These are phyloP conservation scores for Fusarium succisae DNA, from an alignment of 2,329 filamentous ascomycete species.

Conservation along the genomic window DNA sequence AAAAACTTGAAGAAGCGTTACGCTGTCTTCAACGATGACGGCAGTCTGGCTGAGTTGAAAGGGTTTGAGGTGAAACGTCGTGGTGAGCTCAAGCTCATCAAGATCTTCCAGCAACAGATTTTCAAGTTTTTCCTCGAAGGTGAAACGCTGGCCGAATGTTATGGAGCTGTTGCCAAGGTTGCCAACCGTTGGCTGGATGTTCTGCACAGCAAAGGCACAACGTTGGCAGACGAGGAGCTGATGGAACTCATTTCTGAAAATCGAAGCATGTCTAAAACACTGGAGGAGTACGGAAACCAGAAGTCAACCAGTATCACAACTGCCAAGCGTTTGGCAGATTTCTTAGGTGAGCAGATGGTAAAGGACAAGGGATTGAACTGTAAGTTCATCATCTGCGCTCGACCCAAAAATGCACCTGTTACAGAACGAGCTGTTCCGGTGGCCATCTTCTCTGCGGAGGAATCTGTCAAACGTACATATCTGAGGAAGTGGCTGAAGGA, in stretches of 20 bases:
- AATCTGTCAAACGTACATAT: constrained; percentile 86
- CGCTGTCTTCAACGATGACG: constrained; percentile 98
- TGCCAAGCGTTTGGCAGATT: constrained; percentile 92
- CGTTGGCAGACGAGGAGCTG: constrained; percentile 93
- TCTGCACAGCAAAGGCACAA: constrained; percentile 85
- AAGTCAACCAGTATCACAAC: constrained; percentile 99
- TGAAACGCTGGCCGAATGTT: constrained; percentile 85
- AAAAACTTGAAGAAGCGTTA: constrained; percentile 99
- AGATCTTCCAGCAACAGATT: constrained; percentile 99
- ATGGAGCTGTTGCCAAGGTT: constrained; percentile 89
- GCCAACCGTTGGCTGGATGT: constrained; percentile 98
- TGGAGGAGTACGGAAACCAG: constrained; percentile 94
- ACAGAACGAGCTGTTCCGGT: constrained; percentile 95
- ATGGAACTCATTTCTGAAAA: constrained; percentile 99
- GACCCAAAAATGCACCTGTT: constrained; percentile 87
- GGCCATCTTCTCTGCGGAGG: constrained; percentile 95
- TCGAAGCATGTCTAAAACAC: constrained; percentile 94
- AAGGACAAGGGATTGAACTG: constrained; percentile 99
- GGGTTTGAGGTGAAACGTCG: constrained; percentile 97
- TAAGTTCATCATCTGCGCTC: constrained; percentile 97
- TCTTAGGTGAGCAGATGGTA: constrained; percentile 97
- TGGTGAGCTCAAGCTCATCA: constrained; percentile 98
- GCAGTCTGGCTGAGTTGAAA: constrained; percentile 92
- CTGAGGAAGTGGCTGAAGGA: constrained; percentile 96
- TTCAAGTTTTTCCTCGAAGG: constrained; percentile 99